Evolutionary conservation across 805 yeast species (phyloP), one percentile per base, ranked within the genome.

Genomic region (Kazachstania taianensis): DNA sequence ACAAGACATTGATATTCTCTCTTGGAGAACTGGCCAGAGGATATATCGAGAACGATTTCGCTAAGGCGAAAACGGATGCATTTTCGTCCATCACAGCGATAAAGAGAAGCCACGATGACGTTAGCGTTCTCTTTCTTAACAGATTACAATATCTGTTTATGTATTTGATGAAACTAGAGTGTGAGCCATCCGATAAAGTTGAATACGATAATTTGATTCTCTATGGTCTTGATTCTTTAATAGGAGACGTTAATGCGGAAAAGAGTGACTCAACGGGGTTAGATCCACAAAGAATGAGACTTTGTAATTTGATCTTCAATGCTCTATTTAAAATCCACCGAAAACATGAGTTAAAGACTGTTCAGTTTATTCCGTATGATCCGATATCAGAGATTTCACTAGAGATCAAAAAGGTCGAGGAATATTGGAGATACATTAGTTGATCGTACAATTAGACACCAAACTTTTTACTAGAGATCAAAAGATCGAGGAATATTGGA

Each of bases 101-200:
- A 7, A 33, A 33, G 7, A 36, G 28, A 15, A 40, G 46, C 18
- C 30, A 49, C 20, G 20, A 41, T 5, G 41, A 46, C 20, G 40
- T 55, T 5, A 41, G 52, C 16, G 39, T 58, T 7, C 34, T 58
- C 3, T 58, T 57, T 40, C 35, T 58, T 23, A 53, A 48, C 32
- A 49, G 49, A 18, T 34, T 53, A 14, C 59, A 55, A 40, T 56
- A 55, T 32, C 36, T 58, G 16, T 55, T 49, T 30, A 58, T 58
- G 58, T 58, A 52, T 37, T 32, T 58, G 38, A 57, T 54, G 44
- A 50, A 53, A 34, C 39, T 55, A 10, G 58, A 56, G 35, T 51
- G 46, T 3, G 55, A 43, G 9, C 52, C 28, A 8, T 40, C 38
- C 12, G 25, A 33, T 12, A 25, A 38, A 8, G 36, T 42, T 18